These are phyloP conservation scores for Sinapis alba DNA, from an alignment of 441 rosid species.

Conservation along the genomic window DNA sequence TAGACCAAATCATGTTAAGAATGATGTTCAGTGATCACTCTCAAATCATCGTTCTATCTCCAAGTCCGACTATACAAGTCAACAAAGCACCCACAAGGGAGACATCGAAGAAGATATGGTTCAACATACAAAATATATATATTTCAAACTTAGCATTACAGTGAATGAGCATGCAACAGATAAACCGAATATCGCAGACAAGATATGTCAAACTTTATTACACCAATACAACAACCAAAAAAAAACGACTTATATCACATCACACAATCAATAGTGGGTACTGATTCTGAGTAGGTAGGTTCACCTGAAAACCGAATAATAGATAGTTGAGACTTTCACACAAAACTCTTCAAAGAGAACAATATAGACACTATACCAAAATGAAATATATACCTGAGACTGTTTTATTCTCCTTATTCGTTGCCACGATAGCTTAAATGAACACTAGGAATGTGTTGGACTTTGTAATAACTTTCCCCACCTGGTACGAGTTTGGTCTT, in stretches of 20 bases:
- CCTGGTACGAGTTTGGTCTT: not conserved
- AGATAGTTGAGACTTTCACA: not conserved
- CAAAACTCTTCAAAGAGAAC: not conserved
- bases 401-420: not conserved
- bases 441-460: conserved; percentile 24
- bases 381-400: not conserved
- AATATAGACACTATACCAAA: not conserved
- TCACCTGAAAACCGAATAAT: not conserved
- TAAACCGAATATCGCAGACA: not conserved
- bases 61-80: not conserved
- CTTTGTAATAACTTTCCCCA: conserved; percentile 13
- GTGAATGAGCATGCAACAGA: not conserved
- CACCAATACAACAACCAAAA: not conserved
- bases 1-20: too few species aligned
- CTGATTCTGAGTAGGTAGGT: too few species aligned
- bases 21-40: not conserved
- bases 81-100: not conserved
- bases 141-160: not conserved
- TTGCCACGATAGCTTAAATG: not conserved
- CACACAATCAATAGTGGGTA: not conserved
- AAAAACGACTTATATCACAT: not conserved
- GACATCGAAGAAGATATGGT: not conserved
- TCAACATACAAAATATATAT: not conserved
- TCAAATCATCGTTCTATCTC: not conserved
- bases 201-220: not conserved